phyloP scores from a whole-genome alignment of 352 stramenopile genomes.

The Phytophthora pisi region DNA sequence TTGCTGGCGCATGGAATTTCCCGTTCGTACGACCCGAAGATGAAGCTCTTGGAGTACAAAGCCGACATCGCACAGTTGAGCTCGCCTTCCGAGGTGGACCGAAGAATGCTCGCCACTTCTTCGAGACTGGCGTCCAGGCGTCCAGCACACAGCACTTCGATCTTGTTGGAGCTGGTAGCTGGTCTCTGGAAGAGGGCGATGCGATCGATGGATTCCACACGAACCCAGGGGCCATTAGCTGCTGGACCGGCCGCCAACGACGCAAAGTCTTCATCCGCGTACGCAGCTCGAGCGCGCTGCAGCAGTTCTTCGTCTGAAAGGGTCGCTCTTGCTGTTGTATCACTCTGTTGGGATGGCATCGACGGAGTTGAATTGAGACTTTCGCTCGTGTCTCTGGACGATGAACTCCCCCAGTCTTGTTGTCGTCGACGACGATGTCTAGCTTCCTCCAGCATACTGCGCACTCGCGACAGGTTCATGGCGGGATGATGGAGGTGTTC shows the following conservation, averaged over 20 bases:
- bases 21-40: slow-evolving; percentile 28
- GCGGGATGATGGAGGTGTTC: neutral
- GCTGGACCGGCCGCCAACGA: slow-evolving; percentile 14
- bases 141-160: slow-evolving; percentile 20
- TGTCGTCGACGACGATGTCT: neutral
- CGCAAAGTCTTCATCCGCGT: slow-evolving; percentile 15
- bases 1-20: neutral
- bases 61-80: slow-evolving; percentile 33
- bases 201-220: slow-evolving; percentile 12
- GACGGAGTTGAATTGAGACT: neutral
- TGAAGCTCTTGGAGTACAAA: slow-evolving; percentile 32
- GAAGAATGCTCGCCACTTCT: slow-evolving; percentile 20
- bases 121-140: slow-evolving; percentile 18
- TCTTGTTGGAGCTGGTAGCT: neutral
- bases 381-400: neutral
- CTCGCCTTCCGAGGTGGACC: slow-evolving; percentile 1
- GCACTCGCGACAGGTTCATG: slow-evolving; percentile 13
- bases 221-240: slow-evolving; percentile 6
- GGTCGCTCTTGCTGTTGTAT: neutral
- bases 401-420: neutral
- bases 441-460: slow-evolving; percentile 10
- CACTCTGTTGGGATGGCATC: slow-evolving; percentile 4
- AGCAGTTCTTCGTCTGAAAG: slow-evolving; percentile 23
- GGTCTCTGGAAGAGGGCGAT: slow-evolving; percentile 21
- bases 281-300: slow-evolving; percentile 24